Percentiles rank a stretch among this genome's conserved stretches.
Conservation (phyloP, 352 stramenopile species). For the Globisporangium middletonii region DNA sequence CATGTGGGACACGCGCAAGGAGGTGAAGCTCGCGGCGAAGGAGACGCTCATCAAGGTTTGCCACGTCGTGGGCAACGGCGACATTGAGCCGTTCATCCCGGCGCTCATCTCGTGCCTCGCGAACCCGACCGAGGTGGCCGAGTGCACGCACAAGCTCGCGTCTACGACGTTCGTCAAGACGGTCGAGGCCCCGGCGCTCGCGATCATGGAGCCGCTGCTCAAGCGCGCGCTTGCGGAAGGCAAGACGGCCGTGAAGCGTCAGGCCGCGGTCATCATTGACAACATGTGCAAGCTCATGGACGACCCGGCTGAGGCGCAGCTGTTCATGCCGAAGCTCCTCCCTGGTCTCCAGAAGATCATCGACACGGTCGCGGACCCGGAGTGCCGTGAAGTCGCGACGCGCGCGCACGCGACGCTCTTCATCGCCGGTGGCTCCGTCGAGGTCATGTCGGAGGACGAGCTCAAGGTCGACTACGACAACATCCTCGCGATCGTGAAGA, state of each 20-base stretch:
- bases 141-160: constrained; percentile 98
- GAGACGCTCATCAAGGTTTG: constrained; percentile 94
- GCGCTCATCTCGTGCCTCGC: constrained; percentile 96
- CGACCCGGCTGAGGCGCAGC: constrained; percentile 94
- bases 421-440: constrained; percentile 90
- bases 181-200: constrained; percentile 94
- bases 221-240: constrained; percentile 94
- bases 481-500: constrained; percentile 69
- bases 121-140: constrained; percentile 95
- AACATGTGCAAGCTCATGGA: constrained; percentile 99
- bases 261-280: constrained; percentile 98
- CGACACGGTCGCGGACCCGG: constrained; percentile 93
- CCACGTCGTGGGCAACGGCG: constrained; percentile 97
- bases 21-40: constrained; percentile 94
- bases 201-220: constrained; percentile 96
- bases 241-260: constrained; percentile 95
- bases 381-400: constrained; percentile 95
- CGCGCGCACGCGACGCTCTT: constrained; percentile 93
- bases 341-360: constrained; percentile 96
- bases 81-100: constrained; percentile 99
- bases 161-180: constrained; percentile 99
- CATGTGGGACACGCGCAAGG: constrained; percentile 99
- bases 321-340: constrained; percentile 97
- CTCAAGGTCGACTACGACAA: constrained; percentile 91
- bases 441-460: constrained; percentile 82